phyloP scores from a whole-genome alignment of 2,329 filamentous ascomycete species.

The Thielaviopsis ethacetica region DNA sequence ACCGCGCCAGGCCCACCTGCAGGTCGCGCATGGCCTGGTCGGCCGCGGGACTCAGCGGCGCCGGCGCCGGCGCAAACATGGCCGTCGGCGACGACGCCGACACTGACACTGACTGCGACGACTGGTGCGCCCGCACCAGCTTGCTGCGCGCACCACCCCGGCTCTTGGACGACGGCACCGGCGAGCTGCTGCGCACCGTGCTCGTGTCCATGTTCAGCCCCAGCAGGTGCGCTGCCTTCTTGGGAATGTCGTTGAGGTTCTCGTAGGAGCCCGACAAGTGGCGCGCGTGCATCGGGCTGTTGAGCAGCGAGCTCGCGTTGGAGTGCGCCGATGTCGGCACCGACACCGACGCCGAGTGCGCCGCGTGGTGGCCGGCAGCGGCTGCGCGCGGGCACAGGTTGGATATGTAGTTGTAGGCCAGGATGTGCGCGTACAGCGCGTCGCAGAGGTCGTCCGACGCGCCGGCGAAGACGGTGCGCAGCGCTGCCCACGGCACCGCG shows the following conservation, averaged over 20 bases:
- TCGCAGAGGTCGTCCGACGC: slow-evolving; percentile 40
- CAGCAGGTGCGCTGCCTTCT: slow-evolving; percentile 35
- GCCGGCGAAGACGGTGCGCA: slow-evolving; percentile 35
- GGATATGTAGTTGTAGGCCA: slow-evolving; percentile 42
- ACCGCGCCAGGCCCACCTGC: slow-evolving; percentile 31
- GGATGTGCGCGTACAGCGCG: slow-evolving; percentile 40
- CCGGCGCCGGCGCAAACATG: too few species aligned
- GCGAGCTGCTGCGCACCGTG: slow-evolving; percentile 13
- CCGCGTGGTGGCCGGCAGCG: too few species aligned
- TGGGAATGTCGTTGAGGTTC: slow-evolving; percentile 24
- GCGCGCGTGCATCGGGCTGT: slow-evolving; percentile 13
- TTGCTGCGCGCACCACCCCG: background rate
- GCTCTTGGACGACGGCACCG: slow-evolving; percentile 8
- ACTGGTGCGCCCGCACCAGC: background rate
- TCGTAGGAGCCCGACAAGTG: slow-evolving; percentile 6
- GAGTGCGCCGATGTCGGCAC: slow-evolving; percentile 12
- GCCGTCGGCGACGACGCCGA: background rate
- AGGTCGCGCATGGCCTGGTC: slow-evolving; percentile 27
- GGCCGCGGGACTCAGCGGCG: slow-evolving; percentile 17
- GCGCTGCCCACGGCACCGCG: slow-evolving; percentile 23
- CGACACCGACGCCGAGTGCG: too few species aligned
- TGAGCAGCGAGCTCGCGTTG: background rate
- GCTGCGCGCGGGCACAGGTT: slow-evolving; percentile 16
- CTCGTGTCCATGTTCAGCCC: slow-evolving; percentile 23
- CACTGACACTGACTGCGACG: background rate